These are phyloP conservation scores for Sphaerulina populicola DNA, from an alignment of 2,329 filamentous ascomycete species.

Conservation along the genomic window DNA sequence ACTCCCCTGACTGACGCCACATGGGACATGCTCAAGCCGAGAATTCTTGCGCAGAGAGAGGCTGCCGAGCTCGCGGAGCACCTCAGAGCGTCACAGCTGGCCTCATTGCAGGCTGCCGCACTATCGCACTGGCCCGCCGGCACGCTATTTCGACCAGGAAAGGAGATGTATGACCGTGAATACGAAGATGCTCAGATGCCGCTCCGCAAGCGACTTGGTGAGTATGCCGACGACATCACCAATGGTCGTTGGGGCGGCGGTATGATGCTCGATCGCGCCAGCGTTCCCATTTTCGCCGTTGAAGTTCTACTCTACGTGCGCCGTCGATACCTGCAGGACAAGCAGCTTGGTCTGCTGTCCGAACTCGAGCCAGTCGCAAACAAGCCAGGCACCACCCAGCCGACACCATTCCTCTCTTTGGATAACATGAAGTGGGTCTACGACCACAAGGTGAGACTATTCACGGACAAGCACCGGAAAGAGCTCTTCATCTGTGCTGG, in stretches of 20 bases:
- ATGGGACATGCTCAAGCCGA: constrained; percentile 61
- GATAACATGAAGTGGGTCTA: constrained; percentile 85
- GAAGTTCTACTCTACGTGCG: constrained; percentile 54
- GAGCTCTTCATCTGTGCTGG: constrained; percentile 67
- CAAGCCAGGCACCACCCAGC: constrained; percentile 11
- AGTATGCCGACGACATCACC: constrained; percentile 64
- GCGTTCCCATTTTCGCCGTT: constrained; percentile 59
- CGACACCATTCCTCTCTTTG: constrained; percentile 48
- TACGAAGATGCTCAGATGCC: constrained; percentile 65
- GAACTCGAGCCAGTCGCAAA: constrained; percentile 13
- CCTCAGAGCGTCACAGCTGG: constrained; percentile 39
- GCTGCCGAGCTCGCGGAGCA: constrained; percentile 53
- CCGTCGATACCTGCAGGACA: constrained; percentile 46
- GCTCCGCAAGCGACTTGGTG: constrained; percentile 55
- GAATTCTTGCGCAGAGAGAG: constrained; percentile 57
- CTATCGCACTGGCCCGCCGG: constrained; percentile 44
- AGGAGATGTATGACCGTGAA: constrained; percentile 56
- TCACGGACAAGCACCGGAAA: constrained; percentile 57
- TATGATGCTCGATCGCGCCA: constrained; percentile 54
- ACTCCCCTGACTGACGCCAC: constrained; percentile 59
- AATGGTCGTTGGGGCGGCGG: constrained; percentile 57
- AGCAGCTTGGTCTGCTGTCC: constrained; percentile 21
- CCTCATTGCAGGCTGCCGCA: constrained; percentile 39
- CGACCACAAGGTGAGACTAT: constrained; percentile 64
- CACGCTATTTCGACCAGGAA: constrained; percentile 43